Percentiles rank a stretch among this genome's conserved stretches.
Conservation (phyloP, 164 flowering plant genomes). For the Vitis riparia region DNA sequence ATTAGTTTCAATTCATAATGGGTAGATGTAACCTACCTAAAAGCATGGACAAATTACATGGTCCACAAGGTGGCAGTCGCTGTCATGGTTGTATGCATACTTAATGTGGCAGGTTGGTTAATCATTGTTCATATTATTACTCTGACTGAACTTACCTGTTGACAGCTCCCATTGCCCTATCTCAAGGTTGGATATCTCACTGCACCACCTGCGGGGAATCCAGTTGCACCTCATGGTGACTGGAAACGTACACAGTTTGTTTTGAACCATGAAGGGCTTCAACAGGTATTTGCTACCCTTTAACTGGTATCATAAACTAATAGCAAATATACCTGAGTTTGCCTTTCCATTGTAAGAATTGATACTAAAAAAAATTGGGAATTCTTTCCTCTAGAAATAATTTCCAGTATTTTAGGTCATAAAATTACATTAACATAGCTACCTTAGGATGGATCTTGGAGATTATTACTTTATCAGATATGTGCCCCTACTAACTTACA, state of each 20-base stretch:
- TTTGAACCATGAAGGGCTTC: constrained; percentile 88
- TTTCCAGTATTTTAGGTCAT: background rate
- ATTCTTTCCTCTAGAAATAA: background rate
- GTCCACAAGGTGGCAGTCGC: background rate
- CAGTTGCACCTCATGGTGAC: constrained; percentile 84
- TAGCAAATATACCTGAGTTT: background rate
- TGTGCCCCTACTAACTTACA: background rate
- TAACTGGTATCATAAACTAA: too few relatives aligned
- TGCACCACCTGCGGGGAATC: constrained; percentile 81
- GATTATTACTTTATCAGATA: background rate
- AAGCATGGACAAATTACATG: too few relatives aligned
- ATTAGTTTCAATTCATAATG: background rate
- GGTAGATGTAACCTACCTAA: background rate
- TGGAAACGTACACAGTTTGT: constrained; percentile 84
- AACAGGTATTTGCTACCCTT: constrained; percentile 50
- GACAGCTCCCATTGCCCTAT: constrained; percentile 65
- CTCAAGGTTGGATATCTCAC: constrained; percentile 85
- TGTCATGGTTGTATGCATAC: background rate
- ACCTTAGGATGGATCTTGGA: background rate
- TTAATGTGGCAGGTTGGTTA: background rate
- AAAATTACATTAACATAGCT: background rate
- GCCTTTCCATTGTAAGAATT: background rate
- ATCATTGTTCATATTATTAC: background rate
- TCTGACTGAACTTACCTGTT: constrained; percentile 8
- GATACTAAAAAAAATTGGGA: background rate